These are phyloP conservation scores for Microbotryum violaceum DNA, from an alignment of 1,284 basidiomycete species.

Conservation along the genomic window DNA sequence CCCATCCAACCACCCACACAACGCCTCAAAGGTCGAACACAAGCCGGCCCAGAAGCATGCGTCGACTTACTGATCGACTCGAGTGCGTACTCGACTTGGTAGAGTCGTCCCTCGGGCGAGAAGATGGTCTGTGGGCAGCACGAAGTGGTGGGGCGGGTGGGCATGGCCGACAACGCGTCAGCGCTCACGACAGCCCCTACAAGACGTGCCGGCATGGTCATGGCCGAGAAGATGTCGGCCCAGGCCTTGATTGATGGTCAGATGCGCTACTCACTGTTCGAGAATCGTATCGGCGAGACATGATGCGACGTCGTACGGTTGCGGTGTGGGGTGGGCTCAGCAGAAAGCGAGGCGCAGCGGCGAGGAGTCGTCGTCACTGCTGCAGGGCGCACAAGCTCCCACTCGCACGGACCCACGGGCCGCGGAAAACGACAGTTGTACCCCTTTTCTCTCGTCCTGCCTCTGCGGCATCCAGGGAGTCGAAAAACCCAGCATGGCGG, in stretches of 20 bases:
- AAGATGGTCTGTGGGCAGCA: conserved; percentile 30
- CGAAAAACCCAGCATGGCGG: too few species aligned
- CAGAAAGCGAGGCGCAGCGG: too few species aligned
- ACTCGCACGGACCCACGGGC: too few species aligned
- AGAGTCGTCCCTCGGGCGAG: conserved; percentile 36
- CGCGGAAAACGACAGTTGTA: too few species aligned
- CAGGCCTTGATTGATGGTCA: background rate
- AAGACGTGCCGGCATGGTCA: too few species aligned
- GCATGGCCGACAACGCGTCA: conserved; percentile 1
- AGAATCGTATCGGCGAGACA: conserved; percentile 32
- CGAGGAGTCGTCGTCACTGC: too few species aligned
- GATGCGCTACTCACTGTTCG: conserved; percentile 13
- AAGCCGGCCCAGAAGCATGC: background rate
- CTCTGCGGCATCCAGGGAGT: too few species aligned
- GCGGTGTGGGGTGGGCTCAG: too few species aligned
- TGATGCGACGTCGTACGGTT: background rate
- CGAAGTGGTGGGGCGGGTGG: background rate
- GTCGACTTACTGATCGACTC: conserved; percentile 31
- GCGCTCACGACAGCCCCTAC: background rate
- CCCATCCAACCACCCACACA: background rate
- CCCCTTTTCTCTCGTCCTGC: too few species aligned
- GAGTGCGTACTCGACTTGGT: conserved; percentile 38
- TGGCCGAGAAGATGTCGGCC: background rate
- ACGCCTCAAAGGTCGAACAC: too few species aligned
- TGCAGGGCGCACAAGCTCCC: too few species aligned